These are phyloP conservation scores for Spizellomyces sp. DNA, from an alignment of 192 early-diverging fungal species.

Conservation along the genomic window DNA sequence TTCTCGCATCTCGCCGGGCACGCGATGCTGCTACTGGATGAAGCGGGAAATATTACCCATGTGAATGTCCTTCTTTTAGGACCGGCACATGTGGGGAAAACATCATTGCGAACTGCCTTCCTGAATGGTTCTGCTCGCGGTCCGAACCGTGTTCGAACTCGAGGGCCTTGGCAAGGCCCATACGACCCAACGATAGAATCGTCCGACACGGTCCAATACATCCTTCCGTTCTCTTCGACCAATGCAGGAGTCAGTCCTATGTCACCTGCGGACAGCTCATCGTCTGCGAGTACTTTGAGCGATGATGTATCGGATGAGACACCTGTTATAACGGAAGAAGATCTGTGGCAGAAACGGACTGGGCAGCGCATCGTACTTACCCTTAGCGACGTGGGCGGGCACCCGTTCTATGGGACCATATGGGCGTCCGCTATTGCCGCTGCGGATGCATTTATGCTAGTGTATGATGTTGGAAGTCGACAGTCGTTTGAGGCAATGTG, in stretches of 20 bases:
- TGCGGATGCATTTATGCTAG: conserved; percentile 45
- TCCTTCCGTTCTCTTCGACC: not conserved
- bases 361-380: conserved; percentile 38
- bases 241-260: not conserved
- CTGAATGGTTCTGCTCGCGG: not conserved
- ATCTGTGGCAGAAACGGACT: conserved; percentile 18
- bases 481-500: conserved; percentile 39
- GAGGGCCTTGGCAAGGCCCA: conserved; percentile 8
- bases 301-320: conserved; percentile 1
- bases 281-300: conserved; percentile 14
- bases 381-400: conserved; percentile 38
- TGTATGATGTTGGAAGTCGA: conserved; percentile 43
- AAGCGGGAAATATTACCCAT: conserved; percentile 39
- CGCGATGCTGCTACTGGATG: conserved; percentile 39
- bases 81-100: conserved; percentile 34
- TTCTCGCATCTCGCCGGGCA: not conserved
- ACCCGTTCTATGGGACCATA: conserved; percentile 32
- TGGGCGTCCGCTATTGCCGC: conserved; percentile 33
- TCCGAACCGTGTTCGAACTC: not conserved
- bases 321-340: conserved; percentile 17
- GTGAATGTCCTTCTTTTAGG: conserved; percentile 39
- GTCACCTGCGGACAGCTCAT: conserved; percentile 13
- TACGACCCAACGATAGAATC: conserved; percentile 44
- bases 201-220: conserved; percentile 28
- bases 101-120: conserved; percentile 23